Conservation (phyloP, 768 basidiomycete species). For the Amanita pallidorosea region DNA sequence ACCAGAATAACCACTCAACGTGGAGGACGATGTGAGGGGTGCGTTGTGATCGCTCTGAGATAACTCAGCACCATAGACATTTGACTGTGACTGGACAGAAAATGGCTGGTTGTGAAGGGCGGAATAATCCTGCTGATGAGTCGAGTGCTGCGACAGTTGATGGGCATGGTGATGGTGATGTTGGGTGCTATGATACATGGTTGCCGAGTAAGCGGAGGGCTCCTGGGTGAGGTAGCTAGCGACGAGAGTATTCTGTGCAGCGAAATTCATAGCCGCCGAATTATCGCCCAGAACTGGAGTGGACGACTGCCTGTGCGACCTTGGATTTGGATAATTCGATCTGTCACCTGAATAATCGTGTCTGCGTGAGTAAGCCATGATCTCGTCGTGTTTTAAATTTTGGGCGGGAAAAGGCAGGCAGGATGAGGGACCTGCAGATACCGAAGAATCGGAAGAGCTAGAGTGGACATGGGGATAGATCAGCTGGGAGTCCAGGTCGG, state of each 20-base stretch:
- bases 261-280: background rate
- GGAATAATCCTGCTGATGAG: conserved; percentile 7
- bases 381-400: conserved; percentile 7
- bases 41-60: conserved; percentile 2
- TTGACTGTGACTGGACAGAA: background rate
- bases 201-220: conserved; percentile 5
- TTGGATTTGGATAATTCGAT: conserved; percentile 6
- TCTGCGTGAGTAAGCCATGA: conserved; percentile 4
- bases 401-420: conserved; percentile 2
- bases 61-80: background rate
- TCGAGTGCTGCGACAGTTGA: conserved; percentile 10
- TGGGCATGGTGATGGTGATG: conserved; percentile 8
- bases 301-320: conserved; percentile 1
- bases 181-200: conserved; percentile 4
- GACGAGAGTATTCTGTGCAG: conserved; percentile 9
- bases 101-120: conserved; percentile 1
- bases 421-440: background rate
- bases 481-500: conserved; percentile 18
- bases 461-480: conserved; percentile 9
- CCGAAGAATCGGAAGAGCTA: conserved; percentile 8
- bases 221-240: conserved; percentile 9
- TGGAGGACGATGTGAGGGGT: conserved; percentile 3
- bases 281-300: background rate
- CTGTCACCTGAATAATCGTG: background rate
- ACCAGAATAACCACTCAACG: background rate